Base-by-base conservation (phyloP, 345 rosid genomes). In the Mercurialis annua region DNA sequence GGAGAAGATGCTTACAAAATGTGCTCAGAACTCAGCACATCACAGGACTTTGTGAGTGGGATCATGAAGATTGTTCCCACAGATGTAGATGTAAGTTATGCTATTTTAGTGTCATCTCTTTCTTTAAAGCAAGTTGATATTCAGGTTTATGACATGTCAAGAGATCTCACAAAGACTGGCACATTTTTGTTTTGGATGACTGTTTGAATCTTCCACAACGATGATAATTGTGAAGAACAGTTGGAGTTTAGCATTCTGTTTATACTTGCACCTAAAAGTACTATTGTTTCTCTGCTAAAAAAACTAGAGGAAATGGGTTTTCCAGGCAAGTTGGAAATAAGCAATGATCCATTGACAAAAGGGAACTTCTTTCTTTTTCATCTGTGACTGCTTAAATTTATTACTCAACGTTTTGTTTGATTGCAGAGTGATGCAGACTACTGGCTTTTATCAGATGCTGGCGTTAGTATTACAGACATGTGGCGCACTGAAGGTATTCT, bases 11-110 rank as follows among this genome's bases (percentile, higher is more conserved):
- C 76, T 46, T 76, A 84, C 55, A 65, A 77, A 73, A 68, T 77
- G 20, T 77, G 75, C 81, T 74, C 94, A 5, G 94, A 88, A 59
- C 73, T 81, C 11, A 85, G 73, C 65, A 57, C 82, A 34, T 71
- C 90, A 40, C 95, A 84, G 71, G 99, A 94, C 75, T 84, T 87
- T 54, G 84, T 89, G 55, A 89, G 90, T 70, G 96, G 96, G 67
- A 81, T 91, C 67, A 84, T 91, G 99, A 91, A 86, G 87, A 94
- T 94, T 65, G 92, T 89, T 76, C 96, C 95, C 42, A 85, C 95
- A 15, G 97, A 91, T 52, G 72, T 84, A 33, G 92, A 94, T 81
- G 97, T 87, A 84, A 89, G 97, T 83, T 67, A 43, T 50, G 67
- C 62, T 55, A 47, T 12, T 70, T 47, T 60, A 49, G 8, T 17